Evolutionary conservation across 1,284 basidiomycete genomes (phyloP).

Genomic region (Gymnopus androsaceus): DNA sequence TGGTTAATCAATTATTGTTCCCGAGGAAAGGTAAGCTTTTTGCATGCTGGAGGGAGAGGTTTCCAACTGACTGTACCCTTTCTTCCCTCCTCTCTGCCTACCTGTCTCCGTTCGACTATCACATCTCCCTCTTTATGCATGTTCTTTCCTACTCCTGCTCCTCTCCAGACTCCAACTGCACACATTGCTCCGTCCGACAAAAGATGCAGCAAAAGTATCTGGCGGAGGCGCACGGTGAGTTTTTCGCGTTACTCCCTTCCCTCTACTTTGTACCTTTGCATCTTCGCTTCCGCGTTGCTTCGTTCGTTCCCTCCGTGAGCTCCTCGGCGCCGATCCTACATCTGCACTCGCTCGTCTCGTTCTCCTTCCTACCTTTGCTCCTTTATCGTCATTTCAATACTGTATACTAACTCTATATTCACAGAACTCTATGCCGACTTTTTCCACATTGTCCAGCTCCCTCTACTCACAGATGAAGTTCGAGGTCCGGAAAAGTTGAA

Average conservation of each 20-base stretch:
- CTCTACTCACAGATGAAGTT: slow-evolving; percentile 95
- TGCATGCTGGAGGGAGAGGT: too few relatives aligned
- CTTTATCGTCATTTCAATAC: background rate
- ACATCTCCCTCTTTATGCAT: background rate
- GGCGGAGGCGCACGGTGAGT: slow-evolving; percentile 71
- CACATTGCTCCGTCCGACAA: slow-evolving; percentile 92
- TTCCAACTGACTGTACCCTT: background rate
- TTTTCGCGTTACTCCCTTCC: too few relatives aligned
- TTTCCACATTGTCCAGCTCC: slow-evolving; percentile 93
- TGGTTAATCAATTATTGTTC: slow-evolving; percentile 96
- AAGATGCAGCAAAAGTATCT: slow-evolving; percentile 99
- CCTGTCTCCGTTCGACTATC: too few relatives aligned
- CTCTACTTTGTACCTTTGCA: slow-evolving; percentile 52
- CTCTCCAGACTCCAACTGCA: slow-evolving; percentile 82
- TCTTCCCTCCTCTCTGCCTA: background rate
- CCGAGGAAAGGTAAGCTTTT: slow-evolving; percentile 81
- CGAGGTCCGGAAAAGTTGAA: slow-evolving; percentile 92
- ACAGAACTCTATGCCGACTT: slow-evolving; percentile 68
- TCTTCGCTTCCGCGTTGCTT: too few relatives aligned
- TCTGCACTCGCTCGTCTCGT: background rate
- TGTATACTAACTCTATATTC: background rate
- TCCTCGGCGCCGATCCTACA: too few relatives aligned
- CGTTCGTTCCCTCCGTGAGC: too few relatives aligned
- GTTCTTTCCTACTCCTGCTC: background rate
- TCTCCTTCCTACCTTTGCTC: too few relatives aligned